These are phyloP conservation scores for Penicillium corylophilum DNA, from an alignment of 2,329 filamentous ascomycete genomes.

Conservation along the genomic window DNA sequence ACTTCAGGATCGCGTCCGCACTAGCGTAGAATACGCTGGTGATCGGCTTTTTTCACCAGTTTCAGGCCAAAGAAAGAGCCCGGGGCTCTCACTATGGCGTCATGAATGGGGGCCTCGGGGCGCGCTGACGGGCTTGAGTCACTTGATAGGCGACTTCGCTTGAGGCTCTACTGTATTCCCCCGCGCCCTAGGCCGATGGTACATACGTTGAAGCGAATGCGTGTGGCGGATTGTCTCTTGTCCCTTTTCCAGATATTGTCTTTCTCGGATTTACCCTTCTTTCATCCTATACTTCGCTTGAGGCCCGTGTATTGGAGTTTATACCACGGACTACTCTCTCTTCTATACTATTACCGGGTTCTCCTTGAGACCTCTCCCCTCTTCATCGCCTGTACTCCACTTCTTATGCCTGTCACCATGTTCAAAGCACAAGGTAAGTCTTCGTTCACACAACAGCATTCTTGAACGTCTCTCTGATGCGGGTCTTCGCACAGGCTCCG, in stretches of 20 bases:
- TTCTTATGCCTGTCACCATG: neutral
- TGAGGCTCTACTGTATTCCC: conserved; percentile 22
- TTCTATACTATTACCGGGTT: too few species aligned
- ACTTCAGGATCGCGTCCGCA: conserved; percentile 3
- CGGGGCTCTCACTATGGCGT: conserved; percentile 16
- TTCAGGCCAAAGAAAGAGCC: conserved; percentile 10
- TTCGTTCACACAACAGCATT: neutral
- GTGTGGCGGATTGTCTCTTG: conserved; percentile 5
- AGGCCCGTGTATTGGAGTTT: too few species aligned
- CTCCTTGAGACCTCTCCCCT: neutral
- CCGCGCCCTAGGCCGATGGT: neutral
- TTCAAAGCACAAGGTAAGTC: conserved; percentile 18
- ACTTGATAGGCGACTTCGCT: conserved; percentile 19
- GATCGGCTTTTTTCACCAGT: conserved; percentile 18
- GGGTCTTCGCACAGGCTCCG: conserved; percentile 9
- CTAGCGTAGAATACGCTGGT: conserved; percentile 7
- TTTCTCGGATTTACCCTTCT: too few species aligned
- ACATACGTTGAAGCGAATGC: neutral
- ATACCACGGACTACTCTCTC: too few species aligned
- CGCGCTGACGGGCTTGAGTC: conserved; percentile 20
- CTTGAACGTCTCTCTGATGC: neutral
- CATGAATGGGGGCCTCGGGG: conserved; percentile 12
- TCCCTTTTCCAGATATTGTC: neutral
- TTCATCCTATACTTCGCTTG: too few species aligned
- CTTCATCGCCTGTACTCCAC: neutral